Base-by-base conservation (phyloP, 2,329 filamentous ascomycete genomes). In the Sarocladiaceae sp. region DNA sequence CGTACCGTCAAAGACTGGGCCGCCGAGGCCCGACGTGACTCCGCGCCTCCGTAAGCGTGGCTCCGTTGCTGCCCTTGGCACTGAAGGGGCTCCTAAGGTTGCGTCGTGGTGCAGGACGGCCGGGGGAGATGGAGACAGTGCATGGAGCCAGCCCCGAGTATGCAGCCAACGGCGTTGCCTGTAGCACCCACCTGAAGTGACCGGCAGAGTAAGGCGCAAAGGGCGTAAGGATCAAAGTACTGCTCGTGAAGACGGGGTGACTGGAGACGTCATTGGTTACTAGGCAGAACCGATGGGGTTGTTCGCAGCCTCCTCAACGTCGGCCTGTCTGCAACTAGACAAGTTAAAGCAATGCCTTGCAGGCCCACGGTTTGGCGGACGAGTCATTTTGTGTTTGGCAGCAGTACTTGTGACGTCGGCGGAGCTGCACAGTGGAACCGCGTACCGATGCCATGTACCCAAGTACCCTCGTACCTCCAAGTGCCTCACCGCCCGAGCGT, bases 351-450 rank as follows among this genome's bases (percentile, higher is more conserved):
- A 21, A 41, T 41, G 37, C 37, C 26, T 9, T 12, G 24, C 23
- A 18, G 24, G n/a, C 37, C 34, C 34, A 3, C 24, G n/a, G n/a
- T n/a, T 39, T 19, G 15, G 23, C 37, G 37, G 37, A 41, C 37
- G 37, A 41, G 37, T 41, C 37, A 41, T 41, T 41, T 41, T 41
- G 37, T 24, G 3, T 4, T n/a, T 24, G 10, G 37, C 27, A 24
- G 40, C 23, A 27, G 40, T 43, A 43, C 40, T 43, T 43, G 40
- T 43, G 40, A 43, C 40, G 40, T 43, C 13, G 40, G 40, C 40
- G 40, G 40, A 43, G 40, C 40, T 27, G 37, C 23, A 29, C 23
- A 41, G 37, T 41, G 37, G 37, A 29, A 41, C 37, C 37, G 37
- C 21, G 37, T 41, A 41, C 37, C 37, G 19, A 18, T 4, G 3